Conservation (phyloP, 1,284 basidiomycete species). For the Leccinum solheimii region DNA sequence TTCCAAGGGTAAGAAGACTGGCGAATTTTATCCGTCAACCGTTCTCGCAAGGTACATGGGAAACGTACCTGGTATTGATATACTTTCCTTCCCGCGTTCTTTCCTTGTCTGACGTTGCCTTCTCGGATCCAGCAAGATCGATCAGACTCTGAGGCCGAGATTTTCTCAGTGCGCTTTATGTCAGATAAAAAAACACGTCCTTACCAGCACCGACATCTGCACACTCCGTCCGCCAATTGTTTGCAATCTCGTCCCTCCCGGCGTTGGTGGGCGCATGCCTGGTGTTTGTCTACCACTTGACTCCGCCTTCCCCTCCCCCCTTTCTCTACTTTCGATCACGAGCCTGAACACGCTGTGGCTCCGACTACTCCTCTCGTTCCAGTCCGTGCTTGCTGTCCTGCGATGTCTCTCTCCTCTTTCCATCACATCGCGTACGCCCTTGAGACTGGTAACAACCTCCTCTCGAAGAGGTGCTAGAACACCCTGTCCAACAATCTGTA, state of each 20-base stretch:
- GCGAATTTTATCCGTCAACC: slow-evolving; percentile 1
- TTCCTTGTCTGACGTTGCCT: slow-evolving; percentile 91
- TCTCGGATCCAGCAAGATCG: slow-evolving; percentile 97
- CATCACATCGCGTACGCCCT: slow-evolving; percentile 83
- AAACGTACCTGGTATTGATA: slow-evolving; percentile 78
- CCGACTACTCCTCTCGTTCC: slow-evolving; percentile 92
- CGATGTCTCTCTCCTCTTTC: slow-evolving; percentile 85
- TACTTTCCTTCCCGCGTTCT: slow-evolving; percentile 90
- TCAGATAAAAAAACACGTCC: slow-evolving; percentile 19
- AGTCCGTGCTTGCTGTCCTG: slow-evolving; percentile 93
- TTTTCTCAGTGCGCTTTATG: slow-evolving; percentile 18
- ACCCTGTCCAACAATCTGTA: slow-evolving; percentile 68
- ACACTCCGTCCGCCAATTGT: slow-evolving; percentile 73
- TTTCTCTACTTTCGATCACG: slow-evolving; percentile 79
- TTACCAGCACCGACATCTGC: slow-evolving; percentile 77
- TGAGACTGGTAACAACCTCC: slow-evolving; percentile 89
- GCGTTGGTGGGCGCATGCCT: slow-evolving; percentile 60
- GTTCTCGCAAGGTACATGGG: background rate
- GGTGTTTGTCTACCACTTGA: slow-evolving; percentile 56
- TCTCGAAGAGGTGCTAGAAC: slow-evolving; percentile 77
- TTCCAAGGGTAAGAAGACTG: slow-evolving; percentile 86
- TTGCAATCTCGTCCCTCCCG: slow-evolving; percentile 65
- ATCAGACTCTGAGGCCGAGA: slow-evolving; percentile 65
- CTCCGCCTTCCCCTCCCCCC: slow-evolving; percentile 48
- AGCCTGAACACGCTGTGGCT: slow-evolving; percentile 93